Evolutionary conservation across 768 basidiomycete genomes (phyloP).

Genomic region (Gautieria morchelliformis): DNA sequence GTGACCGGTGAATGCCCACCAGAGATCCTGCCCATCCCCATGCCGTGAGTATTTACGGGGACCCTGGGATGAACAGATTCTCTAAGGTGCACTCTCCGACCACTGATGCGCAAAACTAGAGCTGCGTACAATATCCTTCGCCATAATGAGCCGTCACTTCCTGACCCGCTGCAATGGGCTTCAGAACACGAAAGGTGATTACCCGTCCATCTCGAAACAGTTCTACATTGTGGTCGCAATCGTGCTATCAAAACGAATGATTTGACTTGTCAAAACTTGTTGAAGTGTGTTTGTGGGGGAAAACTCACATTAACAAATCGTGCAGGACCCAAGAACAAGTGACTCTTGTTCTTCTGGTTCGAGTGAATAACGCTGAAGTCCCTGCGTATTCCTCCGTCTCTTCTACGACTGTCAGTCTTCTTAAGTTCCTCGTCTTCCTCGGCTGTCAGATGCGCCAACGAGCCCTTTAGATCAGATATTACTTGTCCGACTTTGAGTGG

Average conservation of each 20-base stretch:
- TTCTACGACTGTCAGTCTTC: conserved; percentile 59
- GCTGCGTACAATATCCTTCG: conserved; percentile 72
- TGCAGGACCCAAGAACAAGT: conserved; percentile 83
- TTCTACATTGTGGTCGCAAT: conserved; percentile 84
- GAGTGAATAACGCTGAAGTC: conserved; percentile 91
- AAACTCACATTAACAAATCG: conserved; percentile 81
- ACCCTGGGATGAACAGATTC: background rate
- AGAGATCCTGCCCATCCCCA: background rate
- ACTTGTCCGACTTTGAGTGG: conserved; percentile 57
- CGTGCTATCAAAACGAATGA: conserved; percentile 43
- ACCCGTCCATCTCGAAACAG: conserved; percentile 82
- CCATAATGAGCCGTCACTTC: conserved; percentile 89
- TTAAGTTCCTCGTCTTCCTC: conserved; percentile 83
- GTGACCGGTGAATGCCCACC: background rate
- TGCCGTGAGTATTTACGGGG: background rate
- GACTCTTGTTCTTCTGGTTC: conserved; percentile 86
- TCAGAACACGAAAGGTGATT: conserved; percentile 80
- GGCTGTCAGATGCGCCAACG: conserved; percentile 80
- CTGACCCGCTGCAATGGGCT: conserved; percentile 69
- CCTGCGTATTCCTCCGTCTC: conserved; percentile 55
- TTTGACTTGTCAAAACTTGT: background rate
- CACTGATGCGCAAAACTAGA: conserved; percentile 1
- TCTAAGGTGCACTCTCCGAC: background rate
- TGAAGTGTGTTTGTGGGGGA: background rate
- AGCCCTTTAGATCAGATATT: conserved; percentile 81